These are phyloP conservation scores for Suillus sp. DNA, from an alignment of 768 basidiomycete genomes.

Conservation along the genomic window DNA sequence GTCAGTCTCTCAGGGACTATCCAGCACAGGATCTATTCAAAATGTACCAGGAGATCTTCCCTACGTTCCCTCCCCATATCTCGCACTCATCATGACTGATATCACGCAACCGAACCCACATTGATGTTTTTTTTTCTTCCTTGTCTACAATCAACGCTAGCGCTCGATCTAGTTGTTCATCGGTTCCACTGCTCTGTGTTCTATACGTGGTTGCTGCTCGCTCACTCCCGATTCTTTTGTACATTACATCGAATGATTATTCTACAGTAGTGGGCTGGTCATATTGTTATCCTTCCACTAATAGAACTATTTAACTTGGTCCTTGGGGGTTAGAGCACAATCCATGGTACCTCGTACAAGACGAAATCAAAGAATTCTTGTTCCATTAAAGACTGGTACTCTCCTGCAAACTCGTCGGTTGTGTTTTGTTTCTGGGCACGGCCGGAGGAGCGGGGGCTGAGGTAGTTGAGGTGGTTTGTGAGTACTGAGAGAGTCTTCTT, in stretches of 20 bases:
- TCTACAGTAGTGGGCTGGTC: slow-evolving; percentile 57
- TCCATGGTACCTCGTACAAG: slow-evolving; percentile 91
- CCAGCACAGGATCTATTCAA: slow-evolving; percentile 37
- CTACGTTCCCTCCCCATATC: slow-evolving; percentile 17
- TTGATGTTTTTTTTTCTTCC: slow-evolving; percentile 24
- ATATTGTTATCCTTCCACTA: slow-evolving; percentile 64
- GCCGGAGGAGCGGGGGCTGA: slow-evolving; percentile 66
- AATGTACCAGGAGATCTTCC: slow-evolving; percentile 30
- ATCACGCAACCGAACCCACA: slow-evolving; percentile 14
- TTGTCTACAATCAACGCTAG: slow-evolving; percentile 26
- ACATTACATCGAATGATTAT: slow-evolving; percentile 48
- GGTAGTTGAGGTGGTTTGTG: slow-evolving; percentile 79
- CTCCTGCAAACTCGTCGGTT: slow-evolving; percentile 78
- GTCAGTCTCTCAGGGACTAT: slow-evolving; percentile 21
- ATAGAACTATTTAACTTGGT: slow-evolving; percentile 45
- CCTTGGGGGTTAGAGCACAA: slow-evolving; percentile 53
- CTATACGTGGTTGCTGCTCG: slow-evolving; percentile 8
- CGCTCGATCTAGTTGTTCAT: slow-evolving; percentile 22
- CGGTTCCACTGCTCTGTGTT: slow-evolving; percentile 16
- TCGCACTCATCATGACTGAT: slow-evolving; percentile 9
- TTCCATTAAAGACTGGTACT: slow-evolving; percentile 91
- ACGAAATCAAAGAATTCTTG: slow-evolving; percentile 97
- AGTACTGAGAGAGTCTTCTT: slow-evolving; percentile 78
- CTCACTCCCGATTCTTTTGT: slow-evolving; percentile 30
- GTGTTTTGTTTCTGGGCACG: slow-evolving; percentile 47